Conservation (phyloP, 345 rosid species). For the Salix viminalis region DNA sequence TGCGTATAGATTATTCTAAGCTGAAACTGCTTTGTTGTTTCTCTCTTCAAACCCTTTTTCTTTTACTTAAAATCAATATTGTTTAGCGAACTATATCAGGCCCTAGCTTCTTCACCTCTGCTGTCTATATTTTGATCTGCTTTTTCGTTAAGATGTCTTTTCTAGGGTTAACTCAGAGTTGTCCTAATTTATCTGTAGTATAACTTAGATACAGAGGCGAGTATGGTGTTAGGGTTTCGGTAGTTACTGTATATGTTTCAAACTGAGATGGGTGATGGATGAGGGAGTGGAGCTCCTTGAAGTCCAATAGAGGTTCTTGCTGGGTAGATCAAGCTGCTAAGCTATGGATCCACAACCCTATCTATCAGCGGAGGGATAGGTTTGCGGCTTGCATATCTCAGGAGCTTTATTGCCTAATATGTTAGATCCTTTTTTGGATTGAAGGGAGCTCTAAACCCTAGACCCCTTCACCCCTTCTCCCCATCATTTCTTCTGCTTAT, state of each 20-base stretch:
- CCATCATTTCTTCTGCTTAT: not conserved
- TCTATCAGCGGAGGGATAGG: constrained; percentile 34
- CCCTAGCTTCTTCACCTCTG: not conserved
- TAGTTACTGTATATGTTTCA: too few relatives aligned
- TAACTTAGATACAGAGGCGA: not conserved
- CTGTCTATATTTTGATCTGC: not conserved
- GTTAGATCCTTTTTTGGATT: constrained; percentile 76
- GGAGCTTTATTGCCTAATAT: constrained; percentile 53
- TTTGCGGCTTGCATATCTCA: constrained; percentile 82
- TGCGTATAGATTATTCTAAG: not conserved
- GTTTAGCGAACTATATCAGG: not conserved
- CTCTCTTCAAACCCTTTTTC: not conserved
- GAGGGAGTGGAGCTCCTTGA: constrained; percentile 74
- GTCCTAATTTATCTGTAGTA: not conserved
- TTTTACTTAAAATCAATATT: not conserved
- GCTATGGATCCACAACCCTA: constrained; percentile 83
- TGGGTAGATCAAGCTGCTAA: constrained; percentile 70
- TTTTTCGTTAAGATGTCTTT: not conserved
- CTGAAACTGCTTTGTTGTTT: too few relatives aligned
- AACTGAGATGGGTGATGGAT: not conserved
- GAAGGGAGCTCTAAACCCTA: constrained; percentile 87
- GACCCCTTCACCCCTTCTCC: not conserved
- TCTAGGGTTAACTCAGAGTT: not conserved
- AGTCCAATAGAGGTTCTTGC: constrained; percentile 74
- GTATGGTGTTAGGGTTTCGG: not conserved